Base-by-base conservation (phyloP, 2,329 filamentous ascomycete species). In the Monosporascus cannonballus region DNA sequence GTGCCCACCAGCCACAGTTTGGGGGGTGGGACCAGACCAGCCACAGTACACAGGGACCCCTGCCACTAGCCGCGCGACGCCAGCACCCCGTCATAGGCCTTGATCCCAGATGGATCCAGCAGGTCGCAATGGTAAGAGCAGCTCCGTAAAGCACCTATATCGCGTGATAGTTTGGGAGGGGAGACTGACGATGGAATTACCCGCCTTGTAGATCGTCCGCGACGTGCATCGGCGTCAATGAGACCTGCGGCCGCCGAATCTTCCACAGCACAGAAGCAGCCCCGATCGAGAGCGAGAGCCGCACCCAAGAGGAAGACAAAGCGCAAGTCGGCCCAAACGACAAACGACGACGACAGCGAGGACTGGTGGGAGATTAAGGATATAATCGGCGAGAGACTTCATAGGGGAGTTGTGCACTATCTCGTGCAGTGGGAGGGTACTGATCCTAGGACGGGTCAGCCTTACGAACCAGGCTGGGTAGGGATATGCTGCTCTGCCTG, bases 341-440 rank as follows among this genome's bases (percentile, higher is more conserved):
- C 30, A n/a, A 22, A 50, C 7, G 39, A 46, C 45, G 41, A 22
- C n/a, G 54, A 53, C 7, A n/a, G 6, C n/a, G 54, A 53, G 5
- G 52, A 45, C 38, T 68, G 65, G 57, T 70, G 60, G 49, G 59
- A 49, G 18, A 64, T 74, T 38, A 65, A 65, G 36, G 67, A 65
- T 49, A 74, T 75, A 22, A 51, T 73, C 14, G 64, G 64, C 49
- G 71, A 74, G 64, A 71, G 67, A 54, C 15, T 36, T 4, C 51
- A 59, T 20, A 52, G 58, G 30, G 63, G 69, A 11, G 61, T 60
- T 24, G 62, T 62, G 11, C 56, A 71, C n/a, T 86, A 83, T 58
- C 62, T 72, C 3, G 74, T 85, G 50, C 75, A 83, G 60, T 85
- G 83, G 83, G 74, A 72, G 47, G 74, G 77, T 54, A 68, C 54